phyloP scores from a whole-genome alignment of 352 stramenopile species.

The Phytopythium helicoides region DNA sequence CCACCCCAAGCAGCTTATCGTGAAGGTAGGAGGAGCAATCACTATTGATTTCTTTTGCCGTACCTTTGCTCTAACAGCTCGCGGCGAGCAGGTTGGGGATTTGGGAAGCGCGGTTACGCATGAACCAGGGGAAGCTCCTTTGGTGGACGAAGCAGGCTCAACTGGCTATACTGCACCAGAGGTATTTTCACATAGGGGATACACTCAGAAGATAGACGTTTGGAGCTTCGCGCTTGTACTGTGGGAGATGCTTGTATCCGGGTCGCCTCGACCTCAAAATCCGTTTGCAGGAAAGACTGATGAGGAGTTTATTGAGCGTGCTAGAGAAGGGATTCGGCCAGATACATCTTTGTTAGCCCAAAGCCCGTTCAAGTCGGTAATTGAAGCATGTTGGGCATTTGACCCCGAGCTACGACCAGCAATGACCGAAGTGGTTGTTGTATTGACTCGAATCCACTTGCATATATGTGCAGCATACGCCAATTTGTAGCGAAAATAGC shows the following conservation, averaged over 20 bases:
- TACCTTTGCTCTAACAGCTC: not conserved
- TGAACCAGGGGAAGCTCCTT: constrained; percentile 6
- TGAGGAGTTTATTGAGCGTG: constrained; percentile 28
- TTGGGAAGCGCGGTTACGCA: constrained; percentile 27
- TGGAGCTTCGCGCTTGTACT: constrained; percentile 51
- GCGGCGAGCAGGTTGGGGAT: constrained; percentile 25
- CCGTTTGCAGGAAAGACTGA: constrained; percentile 26
- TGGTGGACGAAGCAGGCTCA: constrained; percentile 32
- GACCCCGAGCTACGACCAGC: constrained; percentile 17
- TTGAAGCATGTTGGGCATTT: constrained; percentile 30
- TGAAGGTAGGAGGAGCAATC: constrained; percentile 23
- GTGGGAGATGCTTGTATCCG: constrained; percentile 25
- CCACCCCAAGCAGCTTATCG: constrained; percentile 6
- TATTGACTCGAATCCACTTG: too few relatives aligned
- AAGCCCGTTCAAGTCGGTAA: constrained; percentile 9
- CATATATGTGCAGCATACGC: too few relatives aligned
- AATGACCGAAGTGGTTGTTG: constrained; percentile 16
- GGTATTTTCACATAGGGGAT: constrained; percentile 31
- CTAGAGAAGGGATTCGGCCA: constrained; percentile 16
- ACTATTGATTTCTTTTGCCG: not conserved
- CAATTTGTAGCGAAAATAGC: too few relatives aligned
- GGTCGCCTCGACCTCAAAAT: constrained; percentile 11
- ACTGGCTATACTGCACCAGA: constrained; percentile 48
- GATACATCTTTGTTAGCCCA: constrained; percentile 9
- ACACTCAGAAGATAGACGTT: constrained; percentile 41